Percentiles rank a stretch among this genome's conserved stretches.
These are phyloP conservation scores for Neltuma alba DNA, from an alignment of 306 rosid species.

Conservation along the genomic window DNA sequence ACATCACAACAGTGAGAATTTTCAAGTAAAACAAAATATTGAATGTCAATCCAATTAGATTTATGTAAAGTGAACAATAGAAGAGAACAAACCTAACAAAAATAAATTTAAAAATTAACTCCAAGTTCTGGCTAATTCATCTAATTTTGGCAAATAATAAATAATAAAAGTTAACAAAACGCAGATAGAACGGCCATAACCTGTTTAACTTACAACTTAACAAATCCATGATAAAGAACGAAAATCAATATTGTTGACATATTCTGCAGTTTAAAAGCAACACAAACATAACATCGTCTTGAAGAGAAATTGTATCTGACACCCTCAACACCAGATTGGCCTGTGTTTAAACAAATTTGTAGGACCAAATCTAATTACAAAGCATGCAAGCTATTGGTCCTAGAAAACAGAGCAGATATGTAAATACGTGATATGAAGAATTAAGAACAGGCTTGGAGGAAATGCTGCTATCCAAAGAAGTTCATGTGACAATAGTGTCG, in stretches of 20 bases:
- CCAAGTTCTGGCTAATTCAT: background rate
- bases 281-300: background rate
- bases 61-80: background rate
- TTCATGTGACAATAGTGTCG: background rate
- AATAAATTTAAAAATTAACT: background rate
- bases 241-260: background rate
- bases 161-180: background rate
- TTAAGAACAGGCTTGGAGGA: background rate
- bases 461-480: background rate
- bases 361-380: background rate
- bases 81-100: background rate
- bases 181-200: background rate
- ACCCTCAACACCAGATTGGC: background rate
- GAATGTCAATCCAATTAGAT: background rate
- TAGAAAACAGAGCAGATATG: background rate
- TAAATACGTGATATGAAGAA: background rate
- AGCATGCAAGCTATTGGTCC: background rate
- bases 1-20: slow-evolving; percentile 38
- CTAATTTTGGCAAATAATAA: background rate
- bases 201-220: background rate
- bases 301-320: background rate
- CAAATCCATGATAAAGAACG: background rate
- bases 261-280: background rate
- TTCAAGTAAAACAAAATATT: background rate
- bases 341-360: background rate